These are phyloP conservation scores for Thielaviopsis ethacetica DNA, from an alignment of 2,329 filamentous ascomycete genomes.

Conservation along the genomic window DNA sequence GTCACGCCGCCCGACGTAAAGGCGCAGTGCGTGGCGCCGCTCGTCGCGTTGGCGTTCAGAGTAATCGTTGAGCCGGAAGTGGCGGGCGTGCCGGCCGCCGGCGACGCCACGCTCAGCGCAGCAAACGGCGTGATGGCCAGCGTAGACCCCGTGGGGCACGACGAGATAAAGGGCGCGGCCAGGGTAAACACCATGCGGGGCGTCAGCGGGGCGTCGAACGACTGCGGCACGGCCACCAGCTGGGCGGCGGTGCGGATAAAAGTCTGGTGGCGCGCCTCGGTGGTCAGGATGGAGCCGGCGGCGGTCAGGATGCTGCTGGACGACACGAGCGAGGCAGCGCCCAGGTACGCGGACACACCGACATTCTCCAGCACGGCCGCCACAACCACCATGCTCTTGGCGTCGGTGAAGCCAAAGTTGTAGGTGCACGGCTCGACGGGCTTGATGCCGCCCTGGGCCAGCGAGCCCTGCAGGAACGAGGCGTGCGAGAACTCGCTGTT, in stretches of 20 bases:
- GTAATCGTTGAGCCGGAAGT: conserved; percentile 22
- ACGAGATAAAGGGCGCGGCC: conserved; percentile 54
- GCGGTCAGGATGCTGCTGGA: conserved; percentile 43
- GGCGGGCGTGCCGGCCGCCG: conserved; percentile 24
- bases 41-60: conserved; percentile 33
- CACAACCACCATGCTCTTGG: conserved; percentile 49
- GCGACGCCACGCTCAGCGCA: conserved; percentile 32
- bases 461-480: conserved; percentile 31
- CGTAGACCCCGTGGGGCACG: conserved; percentile 49
- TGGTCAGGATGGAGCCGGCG: conserved; percentile 54
- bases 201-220: conserved; percentile 54
- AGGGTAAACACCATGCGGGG: conserved; percentile 57
- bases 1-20: conserved; percentile 45
- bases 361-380: conserved; percentile 56
- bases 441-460: conserved; percentile 43
- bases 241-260: conserved; percentile 48
- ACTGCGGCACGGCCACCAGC: conserved; percentile 44
- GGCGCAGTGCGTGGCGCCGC: conserved; percentile 42
- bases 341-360: conserved; percentile 58
- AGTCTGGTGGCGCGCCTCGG: conserved; percentile 59
- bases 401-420: conserved; percentile 53
- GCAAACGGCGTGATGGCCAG: conserved; percentile 48
- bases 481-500: conserved; percentile 39
- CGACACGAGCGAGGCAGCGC: conserved; percentile 49
- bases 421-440: conserved; percentile 57